Evolutionary conservation across 441 rosid species (phyloP).

Genomic region (Biscutella auriculata): DNA sequence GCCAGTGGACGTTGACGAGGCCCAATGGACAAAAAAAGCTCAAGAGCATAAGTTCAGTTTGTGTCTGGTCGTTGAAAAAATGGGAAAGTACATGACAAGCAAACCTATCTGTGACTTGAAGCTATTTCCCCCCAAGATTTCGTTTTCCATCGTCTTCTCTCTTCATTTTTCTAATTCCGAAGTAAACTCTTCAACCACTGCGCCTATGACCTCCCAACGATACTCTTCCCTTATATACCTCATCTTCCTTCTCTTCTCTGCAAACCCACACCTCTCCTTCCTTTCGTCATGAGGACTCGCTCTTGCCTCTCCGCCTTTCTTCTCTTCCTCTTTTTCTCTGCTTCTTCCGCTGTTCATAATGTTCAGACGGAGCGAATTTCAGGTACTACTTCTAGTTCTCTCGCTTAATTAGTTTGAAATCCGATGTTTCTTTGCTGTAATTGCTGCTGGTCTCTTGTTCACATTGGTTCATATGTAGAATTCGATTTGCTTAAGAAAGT

Average conservation of each 20-base stretch:
- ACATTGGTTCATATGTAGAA: not conserved
- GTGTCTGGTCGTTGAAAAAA: not conserved
- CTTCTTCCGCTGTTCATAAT: conserved; percentile 28
- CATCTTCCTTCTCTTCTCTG: conserved; percentile 8
- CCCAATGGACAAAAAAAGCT: too few species aligned
- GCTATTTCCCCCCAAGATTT: conserved; percentile 29
- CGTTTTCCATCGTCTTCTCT: conserved; percentile 22
- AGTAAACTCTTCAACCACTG: conserved; percentile 68
- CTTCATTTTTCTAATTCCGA: conserved; percentile 37
- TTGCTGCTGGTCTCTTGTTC: too few species aligned
- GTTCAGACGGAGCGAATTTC: conserved; percentile 62
- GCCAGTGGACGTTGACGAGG: too few species aligned
- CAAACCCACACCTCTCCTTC: conserved; percentile 9
- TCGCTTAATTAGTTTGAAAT: not conserved
- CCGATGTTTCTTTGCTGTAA: not conserved
- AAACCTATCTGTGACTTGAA: conserved; percentile 52
- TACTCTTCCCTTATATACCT: conserved; percentile 28
- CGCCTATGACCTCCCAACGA: conserved; percentile 59
- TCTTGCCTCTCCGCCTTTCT: conserved; percentile 24
- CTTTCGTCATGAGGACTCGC: conserved; percentile 29
- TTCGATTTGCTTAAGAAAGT: not conserved
- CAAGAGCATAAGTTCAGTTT: too few species aligned
- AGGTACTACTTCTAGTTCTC: too few species aligned
- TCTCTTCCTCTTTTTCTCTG: conserved; percentile 14
- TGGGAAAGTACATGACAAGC: conserved; percentile 9